Conservation (phyloP, 2,329 filamentous ascomycete genomes). For the Penicillium capsulatum region DNA sequence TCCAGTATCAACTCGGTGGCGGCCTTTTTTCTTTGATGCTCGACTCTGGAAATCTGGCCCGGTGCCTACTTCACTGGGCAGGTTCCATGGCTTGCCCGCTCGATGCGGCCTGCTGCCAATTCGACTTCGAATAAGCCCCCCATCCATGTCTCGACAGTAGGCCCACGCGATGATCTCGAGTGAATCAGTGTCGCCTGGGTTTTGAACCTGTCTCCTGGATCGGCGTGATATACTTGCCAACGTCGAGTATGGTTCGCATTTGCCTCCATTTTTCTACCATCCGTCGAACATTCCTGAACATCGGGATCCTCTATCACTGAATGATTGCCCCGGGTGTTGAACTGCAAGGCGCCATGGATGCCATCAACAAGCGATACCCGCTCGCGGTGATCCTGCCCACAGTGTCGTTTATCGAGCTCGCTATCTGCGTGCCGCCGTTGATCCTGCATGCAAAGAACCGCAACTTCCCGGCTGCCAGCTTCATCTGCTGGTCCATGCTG, state of each 20-base stretch:
- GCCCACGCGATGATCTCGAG: no score
- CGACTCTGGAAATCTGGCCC: not conserved
- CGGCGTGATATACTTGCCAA: no score
- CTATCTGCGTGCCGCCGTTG: slow-evolving; percentile 55
- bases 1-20: not conserved
- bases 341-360: slow-evolving; percentile 4
- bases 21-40: not conserved
- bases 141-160: not conserved
- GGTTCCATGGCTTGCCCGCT: not conserved
- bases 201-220: no score
- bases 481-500: slow-evolving; percentile 55
- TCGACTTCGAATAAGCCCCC: not conserved
- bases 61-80: slow-evolving; percentile 3
- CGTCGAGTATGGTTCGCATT: not conserved
- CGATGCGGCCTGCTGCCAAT: not conserved
- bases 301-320: no score
- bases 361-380: slow-evolving; percentile 18
- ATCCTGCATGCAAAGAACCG: slow-evolving; percentile 57
- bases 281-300: no score
- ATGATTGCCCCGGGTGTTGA: no score
- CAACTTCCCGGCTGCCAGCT: slow-evolving; percentile 56
- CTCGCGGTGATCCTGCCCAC: slow-evolving; percentile 45
- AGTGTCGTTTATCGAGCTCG: slow-evolving; percentile 48
- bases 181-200: not conserved
- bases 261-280: not conserved